phyloP scores from a whole-genome alignment of 2,329 filamentous ascomycete species.

The Calonectria leucothoes region DNA sequence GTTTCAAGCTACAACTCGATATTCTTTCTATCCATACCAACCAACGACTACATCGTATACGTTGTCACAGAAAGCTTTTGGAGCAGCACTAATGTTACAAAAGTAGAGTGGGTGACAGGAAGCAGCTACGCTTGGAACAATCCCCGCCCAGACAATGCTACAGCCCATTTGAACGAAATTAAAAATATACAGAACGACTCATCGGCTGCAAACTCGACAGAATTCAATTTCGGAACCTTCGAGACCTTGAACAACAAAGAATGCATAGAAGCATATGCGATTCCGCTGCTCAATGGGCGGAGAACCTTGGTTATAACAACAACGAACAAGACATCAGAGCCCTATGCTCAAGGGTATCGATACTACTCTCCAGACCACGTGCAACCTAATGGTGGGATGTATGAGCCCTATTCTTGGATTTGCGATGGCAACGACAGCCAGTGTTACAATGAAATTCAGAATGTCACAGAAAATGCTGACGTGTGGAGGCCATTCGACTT shows the following conservation, averaged over 20 bases:
- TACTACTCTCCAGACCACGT: not conserved
- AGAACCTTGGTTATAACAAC: not conserved
- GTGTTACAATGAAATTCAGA: not conserved
- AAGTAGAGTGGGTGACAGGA: not conserved
- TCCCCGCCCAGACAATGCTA: not conserved
- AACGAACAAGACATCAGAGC: not conserved
- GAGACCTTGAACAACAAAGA: not conserved
- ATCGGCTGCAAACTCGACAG: not conserved
- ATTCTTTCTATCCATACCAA: not conserved
- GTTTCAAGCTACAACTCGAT: conserved; percentile 9
- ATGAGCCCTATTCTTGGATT: not conserved
- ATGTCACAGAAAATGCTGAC: not conserved
- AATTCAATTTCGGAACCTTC: not conserved
- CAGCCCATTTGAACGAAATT: not conserved
- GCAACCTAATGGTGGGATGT: not conserved
- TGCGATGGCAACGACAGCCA: not conserved
- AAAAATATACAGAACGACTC: not conserved
- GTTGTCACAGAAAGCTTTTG: conserved; percentile 20
- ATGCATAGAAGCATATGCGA: not conserved
- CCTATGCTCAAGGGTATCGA: not conserved
- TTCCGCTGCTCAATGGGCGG: not conserved
- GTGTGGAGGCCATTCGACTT: conserved; percentile 13
- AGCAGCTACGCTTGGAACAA: not conserved
- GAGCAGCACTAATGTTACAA: not conserved
- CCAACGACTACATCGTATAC: conserved; percentile 1